A percentile compares a stretch with the other conserved stretches of the same genome.
These are phyloP conservation scores for Coprinellus micaceus DNA, from an alignment of 768 basidiomycete genomes.

Conservation along the genomic window DNA sequence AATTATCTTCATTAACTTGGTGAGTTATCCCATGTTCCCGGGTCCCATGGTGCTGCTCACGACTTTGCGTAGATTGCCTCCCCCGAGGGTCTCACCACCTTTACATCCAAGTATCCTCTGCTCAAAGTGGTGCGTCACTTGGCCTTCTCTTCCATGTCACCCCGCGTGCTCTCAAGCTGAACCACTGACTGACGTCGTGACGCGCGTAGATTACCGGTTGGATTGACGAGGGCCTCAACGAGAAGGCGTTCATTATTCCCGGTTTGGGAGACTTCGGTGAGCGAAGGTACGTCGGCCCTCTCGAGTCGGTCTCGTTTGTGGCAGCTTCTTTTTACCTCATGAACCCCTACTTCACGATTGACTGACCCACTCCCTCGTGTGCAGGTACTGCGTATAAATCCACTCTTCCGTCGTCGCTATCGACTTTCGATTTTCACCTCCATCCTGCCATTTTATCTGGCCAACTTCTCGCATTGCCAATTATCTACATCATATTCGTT, in stretches of 20 bases:
- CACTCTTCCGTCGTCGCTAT: neutral
- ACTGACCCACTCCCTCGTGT: no score
- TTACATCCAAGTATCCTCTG: slow-evolving; percentile 71
- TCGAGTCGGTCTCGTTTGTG: no score
- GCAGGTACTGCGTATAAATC: slow-evolving; percentile 7
- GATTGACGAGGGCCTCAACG: slow-evolving; percentile 92
- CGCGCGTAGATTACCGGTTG: slow-evolving; percentile 78
- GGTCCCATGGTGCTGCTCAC: neutral
- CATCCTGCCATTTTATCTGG: no score
- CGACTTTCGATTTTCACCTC: no score
- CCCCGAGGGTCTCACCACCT: slow-evolving; percentile 83
- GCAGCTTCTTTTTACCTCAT: neutral
- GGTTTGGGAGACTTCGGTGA: slow-evolving; percentile 98
- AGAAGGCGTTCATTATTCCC: slow-evolving; percentile 86
- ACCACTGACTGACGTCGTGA: no score
- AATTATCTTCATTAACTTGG: slow-evolving; percentile 93
- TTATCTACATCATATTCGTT: no score
- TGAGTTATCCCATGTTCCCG: slow-evolving; percentile 29
- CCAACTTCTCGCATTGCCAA: no score
- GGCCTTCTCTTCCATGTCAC: neutral
- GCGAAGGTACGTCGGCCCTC: slow-evolving; percentile 51
- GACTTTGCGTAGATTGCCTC: slow-evolving; percentile 67
- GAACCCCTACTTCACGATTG: neutral
- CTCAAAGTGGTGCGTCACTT: slow-evolving; percentile 65
- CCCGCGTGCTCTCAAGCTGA: no score